These are phyloP conservation scores for Debaryomyces sp. DNA, from an alignment of 1,139 yeast genomes.

Conservation along the genomic window DNA sequence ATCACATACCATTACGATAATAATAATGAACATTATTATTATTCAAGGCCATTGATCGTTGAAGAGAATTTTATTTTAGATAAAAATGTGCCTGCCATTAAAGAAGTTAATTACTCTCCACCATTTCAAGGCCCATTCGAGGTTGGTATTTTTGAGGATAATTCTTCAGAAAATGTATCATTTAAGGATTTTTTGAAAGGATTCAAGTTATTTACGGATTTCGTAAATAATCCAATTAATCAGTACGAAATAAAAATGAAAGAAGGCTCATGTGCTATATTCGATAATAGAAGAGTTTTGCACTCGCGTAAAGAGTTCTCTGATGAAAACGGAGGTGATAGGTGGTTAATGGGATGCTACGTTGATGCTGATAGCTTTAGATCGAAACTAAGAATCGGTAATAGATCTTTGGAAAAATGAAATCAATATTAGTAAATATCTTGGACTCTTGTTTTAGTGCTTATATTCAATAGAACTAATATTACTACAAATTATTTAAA, in stretches of 20 bases:
- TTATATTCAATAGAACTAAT: slow-evolving; percentile 1
- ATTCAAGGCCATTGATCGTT: slow-evolving; percentile 65
- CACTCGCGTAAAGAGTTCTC: slow-evolving; percentile 71
- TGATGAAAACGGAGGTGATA: slow-evolving; percentile 51
- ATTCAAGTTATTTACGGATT: slow-evolving; percentile 58
- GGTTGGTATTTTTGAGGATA: slow-evolving; percentile 44
- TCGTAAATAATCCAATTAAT: slow-evolving; percentile 56
- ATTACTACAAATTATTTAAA: slow-evolving; percentile 4
- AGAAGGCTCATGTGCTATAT: slow-evolving; percentile 68
- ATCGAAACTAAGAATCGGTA: slow-evolving; percentile 54
- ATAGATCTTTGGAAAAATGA: slow-evolving; percentile 10
- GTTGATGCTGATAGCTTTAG: slow-evolving; percentile 72
- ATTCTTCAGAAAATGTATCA: slow-evolving; percentile 26
- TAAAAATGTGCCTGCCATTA: slow-evolving; percentile 43
- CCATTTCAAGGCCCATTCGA: slow-evolving; percentile 87
- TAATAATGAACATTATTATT: slow-evolving; percentile 65
- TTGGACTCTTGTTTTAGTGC: background rate
- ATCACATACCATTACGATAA: slow-evolving; percentile 72
- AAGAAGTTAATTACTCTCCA: slow-evolving; percentile 75
- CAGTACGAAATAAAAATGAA: slow-evolving; percentile 59
- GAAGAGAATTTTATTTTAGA: slow-evolving; percentile 46
- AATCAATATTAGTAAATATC: background rate
- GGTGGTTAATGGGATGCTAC: slow-evolving; percentile 83
- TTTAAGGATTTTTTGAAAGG: slow-evolving; percentile 65
- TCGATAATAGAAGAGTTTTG: slow-evolving; percentile 72